These are phyloP conservation scores for Penicillium sp. DNA, from an alignment of 2,329 filamentous ascomycete species.

Conservation along the genomic window DNA sequence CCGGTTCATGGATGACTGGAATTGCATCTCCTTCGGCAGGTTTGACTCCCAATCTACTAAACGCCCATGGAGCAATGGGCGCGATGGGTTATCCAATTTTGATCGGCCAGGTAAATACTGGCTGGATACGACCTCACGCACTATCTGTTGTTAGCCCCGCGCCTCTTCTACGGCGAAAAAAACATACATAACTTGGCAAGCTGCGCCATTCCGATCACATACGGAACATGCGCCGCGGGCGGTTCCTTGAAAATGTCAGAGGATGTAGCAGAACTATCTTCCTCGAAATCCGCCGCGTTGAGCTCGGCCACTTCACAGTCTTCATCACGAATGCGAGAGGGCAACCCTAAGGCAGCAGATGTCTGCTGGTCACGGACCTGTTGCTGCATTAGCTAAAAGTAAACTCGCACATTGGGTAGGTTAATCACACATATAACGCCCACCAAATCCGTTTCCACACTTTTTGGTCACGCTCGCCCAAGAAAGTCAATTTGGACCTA, in stretches of 20 bases:
- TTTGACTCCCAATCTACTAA: slow-evolving; percentile 42
- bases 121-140: slow-evolving; percentile 40
- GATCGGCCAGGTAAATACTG: slow-evolving; percentile 33
- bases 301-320: slow-evolving; percentile 49
- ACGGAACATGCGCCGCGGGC: slow-evolving; percentile 33
- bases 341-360: slow-evolving; percentile 46
- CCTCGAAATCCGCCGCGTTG: slow-evolving; percentile 37
- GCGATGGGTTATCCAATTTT: slow-evolving; percentile 21
- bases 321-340: slow-evolving; percentile 49
- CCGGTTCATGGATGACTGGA: slow-evolving; percentile 30
- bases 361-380: slow-evolving; percentile 50
- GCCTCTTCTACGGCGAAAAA: too few species aligned
- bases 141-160: slow-evolving; percentile 5
- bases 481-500: slow-evolving; percentile 33
- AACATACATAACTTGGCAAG: slow-evolving; percentile 39
- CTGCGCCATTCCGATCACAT: slow-evolving; percentile 40
- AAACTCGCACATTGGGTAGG: neutral
- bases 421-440: slow-evolving; percentile 47
- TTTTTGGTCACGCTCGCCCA: slow-evolving; percentile 31
- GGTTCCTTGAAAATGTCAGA: slow-evolving; percentile 31
- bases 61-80: slow-evolving; percentile 29
- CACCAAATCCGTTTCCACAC: slow-evolving; percentile 54
- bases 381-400: neutral
- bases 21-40: slow-evolving; percentile 36
- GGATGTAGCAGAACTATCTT: slow-evolving; percentile 28